Percentiles rank a stretch among this genome's conserved stretches.
Conservation (phyloP, 495 filamentous ascomycete species). For the Xylaria longipes region DNA sequence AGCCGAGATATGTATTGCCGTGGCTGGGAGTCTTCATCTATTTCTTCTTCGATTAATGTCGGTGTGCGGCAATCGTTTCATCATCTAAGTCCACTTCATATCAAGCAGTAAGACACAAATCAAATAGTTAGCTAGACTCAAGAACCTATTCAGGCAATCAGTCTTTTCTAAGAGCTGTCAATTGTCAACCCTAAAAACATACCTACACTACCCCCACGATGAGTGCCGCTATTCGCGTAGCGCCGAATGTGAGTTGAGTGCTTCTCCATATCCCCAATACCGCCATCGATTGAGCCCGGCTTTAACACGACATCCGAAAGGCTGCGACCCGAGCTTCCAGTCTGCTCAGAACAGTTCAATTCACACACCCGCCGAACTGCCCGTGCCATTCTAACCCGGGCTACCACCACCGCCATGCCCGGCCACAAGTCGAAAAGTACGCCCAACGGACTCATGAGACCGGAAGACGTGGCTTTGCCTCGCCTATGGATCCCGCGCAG, state of each 20-base stretch:
- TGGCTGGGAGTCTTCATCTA: not conserved
- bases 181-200: not conserved
- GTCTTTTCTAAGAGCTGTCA: not conserved
- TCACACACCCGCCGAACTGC: conserved; percentile 85
- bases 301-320: conserved; percentile 42
- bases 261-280: not conserved
- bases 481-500: conserved; percentile 70
- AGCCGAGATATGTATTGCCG: conserved; percentile 16
- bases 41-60: not conserved
- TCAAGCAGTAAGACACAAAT: not conserved
- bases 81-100: not conserved
- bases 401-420: conserved; percentile 69
- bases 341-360: conserved; percentile 88
- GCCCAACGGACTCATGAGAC: conserved; percentile 61
- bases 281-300: not conserved
- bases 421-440: conserved; percentile 56
- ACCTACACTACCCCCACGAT: conserved; percentile 40
- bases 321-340: conserved; percentile 78
- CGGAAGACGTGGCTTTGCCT: conserved; percentile 62
- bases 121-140: not conserved
- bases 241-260: conserved; percentile 59
- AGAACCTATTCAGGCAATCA: not conserved
- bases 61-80: not conserved
- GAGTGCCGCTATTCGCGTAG: conserved; percentile 63
- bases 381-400: conserved; percentile 90